Conservation (phyloP, 352 stramenopile species). For the Globisporangium emineosum region DNA sequence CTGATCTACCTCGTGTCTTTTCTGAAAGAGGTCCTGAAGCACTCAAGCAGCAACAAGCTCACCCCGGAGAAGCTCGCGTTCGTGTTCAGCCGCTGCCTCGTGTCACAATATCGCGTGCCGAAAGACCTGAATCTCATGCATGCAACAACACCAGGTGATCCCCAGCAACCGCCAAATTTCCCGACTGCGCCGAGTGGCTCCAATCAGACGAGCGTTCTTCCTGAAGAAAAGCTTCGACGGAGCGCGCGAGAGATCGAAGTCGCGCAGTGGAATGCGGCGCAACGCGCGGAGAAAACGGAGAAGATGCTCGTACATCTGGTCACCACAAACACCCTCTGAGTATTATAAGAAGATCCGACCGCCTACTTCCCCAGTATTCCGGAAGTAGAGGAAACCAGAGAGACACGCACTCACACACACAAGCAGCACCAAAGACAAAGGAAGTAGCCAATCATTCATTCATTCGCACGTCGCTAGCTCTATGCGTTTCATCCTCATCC, state of each 20-base stretch:
- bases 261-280: conserved; percentile 44
- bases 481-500: conserved; percentile 6
- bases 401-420: too few species aligned
- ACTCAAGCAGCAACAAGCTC: conserved; percentile 54
- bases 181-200: conserved; percentile 33
- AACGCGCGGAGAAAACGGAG: conserved; percentile 73
- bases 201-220: conserved; percentile 35
- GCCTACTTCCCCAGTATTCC: not conserved
- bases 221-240: conserved; percentile 58
- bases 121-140: conserved; percentile 4
- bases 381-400: conserved; percentile 3
- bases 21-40: conserved; percentile 91
- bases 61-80: conserved; percentile 71
- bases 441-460: conserved; percentile 12
- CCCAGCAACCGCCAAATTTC: conserved; percentile 22
- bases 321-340: conserved; percentile 43
- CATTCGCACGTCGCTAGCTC: conserved; percentile 5
- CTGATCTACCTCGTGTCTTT: conserved; percentile 98
- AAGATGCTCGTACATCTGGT: conserved; percentile 68
- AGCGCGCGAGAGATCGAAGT: conserved; percentile 52
- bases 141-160: conserved; percentile 3
- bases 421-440: too few species aligned
- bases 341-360: not conserved
- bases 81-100: conserved; percentile 72
- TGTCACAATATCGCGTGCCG: conserved; percentile 40